Percentiles rank a stretch among this genome's conserved stretches.
Conservation (phyloP, 495 filamentous ascomycete species). For the Xylaria telfairii region DNA sequence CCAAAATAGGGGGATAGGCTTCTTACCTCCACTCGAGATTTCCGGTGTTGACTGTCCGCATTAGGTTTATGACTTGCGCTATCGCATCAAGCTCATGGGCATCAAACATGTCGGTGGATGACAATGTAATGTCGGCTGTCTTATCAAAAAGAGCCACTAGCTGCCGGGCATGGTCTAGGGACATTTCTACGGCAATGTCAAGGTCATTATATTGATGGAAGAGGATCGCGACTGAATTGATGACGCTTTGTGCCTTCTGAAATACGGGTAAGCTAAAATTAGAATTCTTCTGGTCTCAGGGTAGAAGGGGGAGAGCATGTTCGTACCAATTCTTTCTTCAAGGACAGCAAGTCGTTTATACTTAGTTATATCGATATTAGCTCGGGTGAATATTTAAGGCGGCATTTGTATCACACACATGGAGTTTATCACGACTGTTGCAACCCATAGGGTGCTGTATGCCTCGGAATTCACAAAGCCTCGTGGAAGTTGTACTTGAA, state of each 20-base stretch:
- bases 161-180: conserved; percentile 32
- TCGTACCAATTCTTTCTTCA: conserved; percentile 41
- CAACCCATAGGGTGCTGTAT: conserved; percentile 32
- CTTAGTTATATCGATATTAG: conserved; percentile 20
- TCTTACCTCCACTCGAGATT: conserved; percentile 39
- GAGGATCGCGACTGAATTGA: conserved; percentile 40
- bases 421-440: conserved; percentile 35
- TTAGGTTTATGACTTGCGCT: conserved; percentile 27
- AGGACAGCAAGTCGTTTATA: conserved; percentile 36
- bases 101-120: conserved; percentile 19
- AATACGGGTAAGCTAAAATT: conserved; percentile 3
- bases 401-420: conserved; percentile 28
- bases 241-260: conserved; percentile 36
- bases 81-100: conserved; percentile 28
- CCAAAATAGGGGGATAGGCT: neutral
- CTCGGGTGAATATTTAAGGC: neutral
- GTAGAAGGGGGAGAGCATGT: neutral
- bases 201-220: conserved; percentile 34
- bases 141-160: conserved; percentile 34
- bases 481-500: conserved; percentile 29
- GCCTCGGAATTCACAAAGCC: conserved; percentile 26
- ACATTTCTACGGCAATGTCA: conserved; percentile 36
- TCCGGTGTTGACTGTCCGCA: conserved; percentile 35
- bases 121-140: conserved; percentile 28
- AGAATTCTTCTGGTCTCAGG: too few relatives aligned